Evolutionary conservation across 257 asterid genomes (phyloP), one percentile per base, ranked within the genome.

Genomic region (Linaria vulgaris): DNA sequence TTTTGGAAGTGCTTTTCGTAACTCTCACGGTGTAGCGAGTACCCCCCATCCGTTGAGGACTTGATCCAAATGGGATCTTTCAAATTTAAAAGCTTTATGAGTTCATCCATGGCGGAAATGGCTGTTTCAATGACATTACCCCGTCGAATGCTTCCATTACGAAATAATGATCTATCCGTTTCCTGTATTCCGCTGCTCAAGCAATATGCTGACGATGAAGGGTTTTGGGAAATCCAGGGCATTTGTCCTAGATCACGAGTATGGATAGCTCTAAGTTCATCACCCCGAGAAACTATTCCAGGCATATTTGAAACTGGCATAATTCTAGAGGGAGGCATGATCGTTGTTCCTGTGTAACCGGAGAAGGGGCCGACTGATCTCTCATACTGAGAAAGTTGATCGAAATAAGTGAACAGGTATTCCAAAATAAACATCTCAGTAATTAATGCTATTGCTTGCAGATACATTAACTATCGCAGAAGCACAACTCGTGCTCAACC

Each of bases 1-100:
- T 76, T 76, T 39, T 85, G 80, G 25, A 75, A 85, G 25, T 74
- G 68, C 69, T 72, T 81, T 43, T 83, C 80, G 59, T 90, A 85
- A 59, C 71, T 75, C n/a, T 81, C 87, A 11, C 67, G 70, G 63
- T 82, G 76, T 47, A 90, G 59, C 12, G 44, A 12, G 23, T 41
- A 73, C 48, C 84, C 70, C 59, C 83, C 88, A 39, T 81, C 79
- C 10, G 31, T 23, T 0, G 72, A n/a, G 39, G 86, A 68, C 69
- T 72, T 75, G 13, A 72, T 53, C 95, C 90, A 87, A 15, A 90
- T 24, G 2, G 92, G 87, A 71, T 83, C 90, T 24, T 90, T 78
- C 38, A 66, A 47, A 58, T 58, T 77, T 6, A 85, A 46, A 50
- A 90, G 90, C 58, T 76, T 78, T 12, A 75, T 8, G 23, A 90